A percentile compares a stretch with the other conserved stretches of the same genome.
Conservation (phyloP, 768 basidiomycete species). For the Russula earlei region DNA sequence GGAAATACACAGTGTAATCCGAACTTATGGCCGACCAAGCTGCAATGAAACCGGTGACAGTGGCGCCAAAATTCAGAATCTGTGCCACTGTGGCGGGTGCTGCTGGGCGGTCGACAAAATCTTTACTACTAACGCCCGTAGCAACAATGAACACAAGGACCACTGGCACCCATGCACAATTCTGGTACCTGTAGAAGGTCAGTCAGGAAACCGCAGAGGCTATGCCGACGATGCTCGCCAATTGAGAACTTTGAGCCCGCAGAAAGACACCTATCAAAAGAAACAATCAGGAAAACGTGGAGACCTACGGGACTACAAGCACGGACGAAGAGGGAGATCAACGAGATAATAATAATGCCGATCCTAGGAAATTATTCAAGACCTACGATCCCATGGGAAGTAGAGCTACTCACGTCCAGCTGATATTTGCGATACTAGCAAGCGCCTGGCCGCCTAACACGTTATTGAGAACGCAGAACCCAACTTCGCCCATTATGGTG, state of each 20-base stretch:
- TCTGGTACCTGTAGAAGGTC: conserved; percentile 49
- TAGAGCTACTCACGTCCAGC: conserved; percentile 36
- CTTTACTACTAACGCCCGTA: conserved; percentile 63
- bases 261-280: conserved; percentile 45
- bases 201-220: neutral
- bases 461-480: conserved; percentile 49
- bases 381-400: neutral
- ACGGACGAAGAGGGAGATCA: conserved; percentile 48
- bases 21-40: conserved; percentile 52
- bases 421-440: conserved; percentile 41
- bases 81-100: conserved; percentile 44
- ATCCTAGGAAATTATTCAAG: conserved; percentile 28
- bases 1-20: conserved; percentile 70
- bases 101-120: conserved; percentile 43
- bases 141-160: conserved; percentile 62
- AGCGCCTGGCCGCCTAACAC: conserved; percentile 60
- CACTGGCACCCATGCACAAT: conserved; percentile 67
- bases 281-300: neutral
- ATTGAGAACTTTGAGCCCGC: conserved; percentile 53
- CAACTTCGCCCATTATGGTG: conserved; percentile 42
- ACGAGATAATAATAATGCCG: conserved; percentile 70
- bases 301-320: neutral
- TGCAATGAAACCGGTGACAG: conserved; percentile 64
- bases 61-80: conserved; percentile 58
- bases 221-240: conserved; percentile 28